Evolutionary conservation across 345 rosid genomes (phyloP).

Genomic region (Arabis hirsuta): DNA sequence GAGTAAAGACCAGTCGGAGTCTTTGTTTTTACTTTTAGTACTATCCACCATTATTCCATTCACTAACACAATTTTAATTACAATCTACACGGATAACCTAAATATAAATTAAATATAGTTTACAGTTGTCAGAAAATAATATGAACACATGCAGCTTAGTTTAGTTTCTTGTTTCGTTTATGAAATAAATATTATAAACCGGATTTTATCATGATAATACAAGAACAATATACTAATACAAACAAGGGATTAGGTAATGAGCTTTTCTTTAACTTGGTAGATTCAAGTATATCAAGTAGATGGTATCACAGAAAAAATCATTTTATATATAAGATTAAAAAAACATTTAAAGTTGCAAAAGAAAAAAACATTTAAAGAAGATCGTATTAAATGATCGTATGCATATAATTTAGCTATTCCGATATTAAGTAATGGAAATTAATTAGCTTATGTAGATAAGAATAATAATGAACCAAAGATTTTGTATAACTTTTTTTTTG

Average conservation of each 20-base stretch:
- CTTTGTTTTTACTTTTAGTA: slow-evolving; percentile 25
- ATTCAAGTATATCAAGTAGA: not conserved
- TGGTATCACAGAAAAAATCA: not conserved
- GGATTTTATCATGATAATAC: no score
- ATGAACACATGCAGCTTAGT: not conserved
- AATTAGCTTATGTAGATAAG: not conserved
- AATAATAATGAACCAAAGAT: not conserved
- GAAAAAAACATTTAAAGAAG: no score
- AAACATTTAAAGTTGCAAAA: no score
- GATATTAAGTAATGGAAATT: not conserved
- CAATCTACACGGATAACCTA: not conserved
- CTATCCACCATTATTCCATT: not conserved
- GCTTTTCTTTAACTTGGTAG: no score
- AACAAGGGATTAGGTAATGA: no score
- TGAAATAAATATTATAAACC: no score
- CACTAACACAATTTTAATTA: not conserved
- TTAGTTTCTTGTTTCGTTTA: no score
- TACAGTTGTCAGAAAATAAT: no score
- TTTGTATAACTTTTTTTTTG: not conserved
- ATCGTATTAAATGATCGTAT: not conserved
- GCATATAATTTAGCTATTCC: not conserved
- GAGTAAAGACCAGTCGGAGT: slow-evolving; percentile 22
- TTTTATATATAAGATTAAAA: not conserved
- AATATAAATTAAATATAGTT: not conserved
- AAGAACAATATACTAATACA: no score